A percentile compares a stretch with the other conserved stretches of the same genome.
Conservation (phyloP, 2,329 filamentous ascomycete genomes). For the Aspergillus uvarum region DNA sequence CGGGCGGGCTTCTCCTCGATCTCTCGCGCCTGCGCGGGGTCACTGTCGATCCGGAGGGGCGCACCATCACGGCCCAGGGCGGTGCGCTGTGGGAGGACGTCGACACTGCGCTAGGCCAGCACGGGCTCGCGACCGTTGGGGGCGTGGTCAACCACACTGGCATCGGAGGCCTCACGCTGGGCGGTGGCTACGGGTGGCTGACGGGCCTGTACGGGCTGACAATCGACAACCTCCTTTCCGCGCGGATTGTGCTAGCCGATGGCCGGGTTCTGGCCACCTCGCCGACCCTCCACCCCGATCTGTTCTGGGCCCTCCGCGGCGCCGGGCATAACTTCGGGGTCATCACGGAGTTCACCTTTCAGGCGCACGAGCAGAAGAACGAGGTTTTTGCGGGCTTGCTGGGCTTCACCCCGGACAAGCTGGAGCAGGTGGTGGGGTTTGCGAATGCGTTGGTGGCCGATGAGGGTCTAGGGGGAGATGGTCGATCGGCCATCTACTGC, state of each 20-base stretch:
- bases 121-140: slow-evolving; percentile 58
- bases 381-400: slow-evolving; percentile 38
- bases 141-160: slow-evolving; percentile 62
- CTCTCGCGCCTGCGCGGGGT: not conserved
- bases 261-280: slow-evolving; percentile 39
- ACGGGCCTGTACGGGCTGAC: slow-evolving; percentile 54
- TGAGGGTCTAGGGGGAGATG: no score
- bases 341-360: slow-evolving; percentile 44
- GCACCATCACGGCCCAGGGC: slow-evolving; percentile 2
- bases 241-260: slow-evolving; percentile 39
- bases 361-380: slow-evolving; percentile 33
- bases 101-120: slow-evolving; percentile 50
- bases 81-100: slow-evolving; percentile 40
- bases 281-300: slow-evolving; percentile 44
- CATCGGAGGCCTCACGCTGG: slow-evolving; percentile 57
- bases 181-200: slow-evolving; percentile 59
- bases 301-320: slow-evolving; percentile 50
- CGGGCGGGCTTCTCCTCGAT: no score
- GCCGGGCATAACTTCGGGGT: slow-evolving; percentile 47
- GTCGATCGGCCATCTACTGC: no score
- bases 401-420: slow-evolving; percentile 25
- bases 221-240: slow-evolving; percentile 48
- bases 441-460: slow-evolving; percentile 9
- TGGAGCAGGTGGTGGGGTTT: slow-evolving; percentile 25
- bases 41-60: not conserved